phyloP scores from a whole-genome alignment of 164 flowering plant species.

The Annona cherimola region DNA sequence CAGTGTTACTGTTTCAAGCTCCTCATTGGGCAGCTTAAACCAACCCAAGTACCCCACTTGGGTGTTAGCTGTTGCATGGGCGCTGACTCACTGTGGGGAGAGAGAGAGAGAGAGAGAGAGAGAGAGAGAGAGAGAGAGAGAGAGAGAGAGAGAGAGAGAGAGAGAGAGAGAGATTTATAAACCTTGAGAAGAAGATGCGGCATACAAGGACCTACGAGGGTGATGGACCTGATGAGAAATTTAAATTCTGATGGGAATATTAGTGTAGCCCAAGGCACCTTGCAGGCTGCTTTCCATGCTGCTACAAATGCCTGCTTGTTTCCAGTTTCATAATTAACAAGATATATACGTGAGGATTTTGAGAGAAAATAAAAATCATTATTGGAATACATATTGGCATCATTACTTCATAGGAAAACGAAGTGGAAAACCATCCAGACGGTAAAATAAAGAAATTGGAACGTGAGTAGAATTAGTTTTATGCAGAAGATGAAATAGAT shows the following conservation, averaged over 20 bases:
- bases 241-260: slow-evolving; percentile 52
- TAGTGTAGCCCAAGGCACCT: slow-evolving; percentile 37
- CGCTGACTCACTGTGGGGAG: neutral
- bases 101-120: neutral
- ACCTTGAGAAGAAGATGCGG: slow-evolving; percentile 71
- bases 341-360: neutral
- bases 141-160: neutral
- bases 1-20: neutral
- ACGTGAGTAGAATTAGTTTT: no score
- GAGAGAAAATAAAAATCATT: no score
- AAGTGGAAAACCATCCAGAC: no score
- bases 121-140: no score
- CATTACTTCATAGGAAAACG: no score
- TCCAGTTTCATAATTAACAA: neutral
- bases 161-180: neutral
- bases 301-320: slow-evolving; percentile 49
- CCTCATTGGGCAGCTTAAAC: neutral
- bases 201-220: slow-evolving; percentile 77
- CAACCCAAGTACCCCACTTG: neutral
- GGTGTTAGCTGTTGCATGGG: neutral
- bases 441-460: no score
- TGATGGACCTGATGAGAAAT: slow-evolving; percentile 60
- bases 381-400: no score
- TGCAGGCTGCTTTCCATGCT: slow-evolving; percentile 85
- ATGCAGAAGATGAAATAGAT: no score